Evolutionary conservation across 2,329 filamentous ascomycete genomes (phyloP), one percentile per base, ranked within the genome.

Genomic region (Cyclaneusma minus): DNA sequence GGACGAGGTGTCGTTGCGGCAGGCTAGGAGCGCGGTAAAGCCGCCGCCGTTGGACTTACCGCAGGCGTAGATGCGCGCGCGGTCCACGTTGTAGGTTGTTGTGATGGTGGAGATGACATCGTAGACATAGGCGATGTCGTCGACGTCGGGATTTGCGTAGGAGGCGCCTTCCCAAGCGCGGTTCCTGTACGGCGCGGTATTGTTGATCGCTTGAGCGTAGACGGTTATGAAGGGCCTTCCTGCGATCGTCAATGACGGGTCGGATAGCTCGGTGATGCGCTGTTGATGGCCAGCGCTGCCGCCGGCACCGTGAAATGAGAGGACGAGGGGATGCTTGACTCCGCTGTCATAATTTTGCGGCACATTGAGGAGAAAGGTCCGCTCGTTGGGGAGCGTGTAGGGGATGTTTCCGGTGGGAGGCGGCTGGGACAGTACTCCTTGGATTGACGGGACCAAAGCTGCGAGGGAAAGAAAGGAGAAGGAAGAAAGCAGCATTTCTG

Each of bases 21-120:
- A 60, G 2, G 56, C 55, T 4, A 58, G 40, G 2, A 50, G 29
- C 14, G 47, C 44, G 1, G 48, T 49, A 10, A 52, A 46, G 8
- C 56, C 56, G 3, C 49, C 56, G n/a, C 56, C 56, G 29, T 58
- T 57, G 12, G 50, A 55, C 31, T 56, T 56, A 0, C 56, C 56
- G 4, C 46, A 43, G n/a, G 55, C 55, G 36, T 55, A 60, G 24
- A 59, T 43, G 7, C 48, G 49, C 4, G 40, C 32, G 4, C 43
- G 2, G 32, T 41, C 32, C 15, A 42, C 22, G 23, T 12, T 37
- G 31, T 42, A 42, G 10, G 34, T 33, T 21, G 29, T 18, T 6
- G 37, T 36, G 16, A 41, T 33, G 16, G 29, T 31, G 8, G 27
- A 16, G 22, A 42, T 35, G 7, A 40, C 36, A 22, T 42, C 39